phyloP scores from a whole-genome alignment of 2,329 filamentous ascomycete genomes.

The Xylaria polymorpha region DNA sequence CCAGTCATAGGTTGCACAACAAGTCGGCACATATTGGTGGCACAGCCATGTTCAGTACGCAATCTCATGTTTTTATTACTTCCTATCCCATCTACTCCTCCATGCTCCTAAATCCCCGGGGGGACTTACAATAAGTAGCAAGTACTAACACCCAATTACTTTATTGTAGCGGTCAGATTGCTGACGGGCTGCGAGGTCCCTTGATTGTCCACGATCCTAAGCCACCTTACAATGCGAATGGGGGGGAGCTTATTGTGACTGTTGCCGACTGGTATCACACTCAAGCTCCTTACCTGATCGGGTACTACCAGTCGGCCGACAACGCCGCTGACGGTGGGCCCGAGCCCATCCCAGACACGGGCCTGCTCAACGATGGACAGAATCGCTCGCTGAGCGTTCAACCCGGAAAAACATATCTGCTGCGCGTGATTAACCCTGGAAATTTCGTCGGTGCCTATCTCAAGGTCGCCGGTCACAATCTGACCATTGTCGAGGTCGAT shows the following conservation, averaged over 20 bases:
- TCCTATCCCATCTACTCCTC: background rate
- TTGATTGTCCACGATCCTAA: conserved; percentile 32
- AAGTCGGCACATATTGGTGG: conserved; percentile 37
- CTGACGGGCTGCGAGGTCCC: conserved; percentile 33
- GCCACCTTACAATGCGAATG: conserved; percentile 22
- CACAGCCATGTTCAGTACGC: conserved; percentile 28
- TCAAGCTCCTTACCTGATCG: conserved; percentile 31
- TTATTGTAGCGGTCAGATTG: conserved; percentile 25
- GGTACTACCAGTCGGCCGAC: conserved; percentile 32
- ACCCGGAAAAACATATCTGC: conserved; percentile 33
- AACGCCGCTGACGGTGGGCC: conserved; percentile 30
- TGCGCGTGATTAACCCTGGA: conserved; percentile 32
- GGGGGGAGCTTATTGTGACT: conserved; percentile 28
- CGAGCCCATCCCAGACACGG: conserved; percentile 30
- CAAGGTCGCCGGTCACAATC: conserved; percentile 28
- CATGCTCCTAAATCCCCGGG: background rate
- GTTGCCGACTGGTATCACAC: conserved; percentile 34
- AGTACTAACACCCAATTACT: background rate
- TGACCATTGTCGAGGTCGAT: conserved; percentile 35
- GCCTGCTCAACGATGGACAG: conserved; percentile 33
- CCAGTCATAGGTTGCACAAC: conserved; percentile 16
- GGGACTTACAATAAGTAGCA: background rate
- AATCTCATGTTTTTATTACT: background rate
- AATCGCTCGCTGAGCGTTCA: conserved; percentile 23
- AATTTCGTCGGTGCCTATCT: conserved; percentile 34